Percentiles rank a stretch among this genome's conserved stretches.
Evolutionary conservation across 1,284 basidiomycete genomes (phyloP).

Genomic region (Omphalotus olearius): DNA sequence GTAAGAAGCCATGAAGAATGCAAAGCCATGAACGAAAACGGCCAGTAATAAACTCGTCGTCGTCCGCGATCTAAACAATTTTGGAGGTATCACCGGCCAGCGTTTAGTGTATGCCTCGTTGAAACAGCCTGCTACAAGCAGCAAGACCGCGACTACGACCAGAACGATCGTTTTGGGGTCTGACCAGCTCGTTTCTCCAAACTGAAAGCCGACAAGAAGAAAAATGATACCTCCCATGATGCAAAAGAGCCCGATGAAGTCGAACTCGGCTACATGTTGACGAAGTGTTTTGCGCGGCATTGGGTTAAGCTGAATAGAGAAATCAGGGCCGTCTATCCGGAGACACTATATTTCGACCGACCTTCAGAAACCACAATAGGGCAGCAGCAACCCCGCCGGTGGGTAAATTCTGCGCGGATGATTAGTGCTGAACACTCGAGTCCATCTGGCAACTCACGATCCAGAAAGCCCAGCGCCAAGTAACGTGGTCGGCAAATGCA

Average conservation of each 20-base stretch:
- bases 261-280: constrained; percentile 65
- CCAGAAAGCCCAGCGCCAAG: constrained; percentile 60
- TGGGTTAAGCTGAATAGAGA: constrained; percentile 60
- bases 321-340: constrained; percentile 3
- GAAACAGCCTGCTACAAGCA: constrained; percentile 52
- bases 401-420: neutral
- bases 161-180: constrained; percentile 63
- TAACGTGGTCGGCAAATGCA: constrained; percentile 67
- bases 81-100: constrained; percentile 77
- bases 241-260: constrained; percentile 70
- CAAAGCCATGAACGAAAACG: constrained; percentile 62
- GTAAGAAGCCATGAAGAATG: constrained; percentile 46
- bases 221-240: constrained; percentile 72
- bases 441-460: neutral
- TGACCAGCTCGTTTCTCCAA: constrained; percentile 57
- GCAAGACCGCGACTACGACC: constrained; percentile 60
- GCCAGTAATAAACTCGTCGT: constrained; percentile 62
- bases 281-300: constrained; percentile 52
- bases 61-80: constrained; percentile 76
- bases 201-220: constrained; percentile 81
- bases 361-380: constrained; percentile 56
- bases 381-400: constrained; percentile 2
- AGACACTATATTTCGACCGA: neutral
- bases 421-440: neutral
- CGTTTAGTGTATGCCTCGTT: constrained; percentile 72